phyloP scores from a whole-genome alignment of 345 rosid species.

The Dipteronia sinensis region DNA sequence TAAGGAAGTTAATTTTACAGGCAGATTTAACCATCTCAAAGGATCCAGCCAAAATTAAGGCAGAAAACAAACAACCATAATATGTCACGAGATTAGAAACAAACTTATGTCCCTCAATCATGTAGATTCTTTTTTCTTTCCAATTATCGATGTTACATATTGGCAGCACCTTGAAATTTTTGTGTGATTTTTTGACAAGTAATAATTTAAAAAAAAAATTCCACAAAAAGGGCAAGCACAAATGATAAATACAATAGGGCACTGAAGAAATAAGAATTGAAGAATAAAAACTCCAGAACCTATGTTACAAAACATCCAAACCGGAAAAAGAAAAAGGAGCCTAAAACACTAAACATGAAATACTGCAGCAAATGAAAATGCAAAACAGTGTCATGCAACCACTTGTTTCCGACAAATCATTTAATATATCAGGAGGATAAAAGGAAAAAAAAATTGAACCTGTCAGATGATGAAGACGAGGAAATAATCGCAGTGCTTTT shows the following conservation, averaged over 20 bases:
- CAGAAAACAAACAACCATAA: neutral
- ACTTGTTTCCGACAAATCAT: no score
- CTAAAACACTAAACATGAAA: neutral
- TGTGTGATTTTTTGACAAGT: neutral
- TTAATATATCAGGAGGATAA: no score
- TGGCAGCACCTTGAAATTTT: neutral
- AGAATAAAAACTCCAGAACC: neutral
- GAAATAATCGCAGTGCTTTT: constrained; percentile 67
- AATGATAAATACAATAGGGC: neutral
- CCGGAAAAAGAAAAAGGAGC: neutral
- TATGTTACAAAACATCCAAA: no score
- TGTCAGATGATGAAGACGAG: constrained; percentile 69
- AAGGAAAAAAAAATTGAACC: constrained; percentile 41
- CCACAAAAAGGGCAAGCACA: neutral
- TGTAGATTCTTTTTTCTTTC: neutral
- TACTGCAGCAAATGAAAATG: neutral
- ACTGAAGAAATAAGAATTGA: neutral
- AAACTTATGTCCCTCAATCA: neutral
- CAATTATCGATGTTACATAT: neutral
- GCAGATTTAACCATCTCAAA: neutral
- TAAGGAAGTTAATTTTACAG: neutral
- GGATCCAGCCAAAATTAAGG: neutral
- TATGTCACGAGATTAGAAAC: neutral
- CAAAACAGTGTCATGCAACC: constrained; percentile 5
- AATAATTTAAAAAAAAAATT: neutral